Base-by-base conservation (phyloP, 148 eudicot genomes). In the Cornus florida region DNA sequence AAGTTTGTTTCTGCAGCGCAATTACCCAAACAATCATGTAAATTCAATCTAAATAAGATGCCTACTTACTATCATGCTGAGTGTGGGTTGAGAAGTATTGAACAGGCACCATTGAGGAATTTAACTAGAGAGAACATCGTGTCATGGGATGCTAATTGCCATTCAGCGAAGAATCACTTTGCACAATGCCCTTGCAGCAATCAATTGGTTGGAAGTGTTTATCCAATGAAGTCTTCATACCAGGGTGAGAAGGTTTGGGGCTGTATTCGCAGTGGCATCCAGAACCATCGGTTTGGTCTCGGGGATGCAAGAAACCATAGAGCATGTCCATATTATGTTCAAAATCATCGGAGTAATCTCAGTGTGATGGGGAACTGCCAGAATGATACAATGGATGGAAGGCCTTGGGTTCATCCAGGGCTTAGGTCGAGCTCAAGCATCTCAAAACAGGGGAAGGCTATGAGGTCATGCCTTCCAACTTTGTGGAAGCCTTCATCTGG, bases 381-480 rank as follows among this genome's bases (percentile, higher is more conserved):
- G 24, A 71, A 76, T 20, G 31, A 32, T n/a, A 76, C 57, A 33
- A 60, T 71, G 71, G 66, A 76, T 41, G 76, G 76, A 71, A 65
- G 71, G 72, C 65, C 83, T 10, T 76, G 80, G 77, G 23, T 77
- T 46, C 35, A 53, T 60, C 84, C 73, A 13, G 65, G 80, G 53
- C 38, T 70, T 13, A 2, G 71, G 79, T 81, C 72, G 20, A 81
- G 72, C 28, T 66, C 73, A 7, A 67, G n/a, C 38, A 82, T 77
- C 28, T 73, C 82, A 73, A 74, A 80, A 68, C 72, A 74, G 72
- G 82, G 82, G 67, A 72, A 67, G 78, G 56, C 38, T 74, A 23
- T 74, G 78, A 80, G 73, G 73, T 68, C 70, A 24, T 67, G 10
- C 50, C 33, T 17, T 74, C 60, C 78, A 6, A 74, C 67, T 39